Base-by-base conservation (phyloP, 768 basidiomycete species). In the Lactarius vividus region DNA sequence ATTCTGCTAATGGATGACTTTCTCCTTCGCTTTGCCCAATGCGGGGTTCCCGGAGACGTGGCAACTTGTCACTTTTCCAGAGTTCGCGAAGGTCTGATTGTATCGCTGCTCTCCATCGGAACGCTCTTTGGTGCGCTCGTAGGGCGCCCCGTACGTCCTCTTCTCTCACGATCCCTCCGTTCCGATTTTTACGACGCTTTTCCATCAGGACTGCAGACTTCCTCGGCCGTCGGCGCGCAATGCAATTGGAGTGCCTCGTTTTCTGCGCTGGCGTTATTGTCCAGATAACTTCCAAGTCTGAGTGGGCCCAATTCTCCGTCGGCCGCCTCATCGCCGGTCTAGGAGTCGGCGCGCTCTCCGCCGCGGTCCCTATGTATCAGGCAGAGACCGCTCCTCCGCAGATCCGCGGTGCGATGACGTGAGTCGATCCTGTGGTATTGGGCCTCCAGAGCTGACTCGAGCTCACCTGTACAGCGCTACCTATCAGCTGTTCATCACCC, bases 1-100 rank as follows among this genome's bases (percentile, higher is more conserved):
- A 88, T 92, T 70, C 77, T 89, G 31, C 77, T 89, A 74, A 89
- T 91, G 88, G 73, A 81, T 13, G 86, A 89, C 75, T 90, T 90
- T 74, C 76, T 82, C 40, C 75, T 79, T 11, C 85, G 89, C 16
- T 91, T 92, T 71, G 88, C 81, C 2, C 75, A 76, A 18, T 87
- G 86, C 71, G 63, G 73, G 0, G 77, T 75, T 26, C 78, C 77
- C 2, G 73, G 77, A 11, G 79, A 77, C 57, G 74, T 72, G 3
- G 70, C 72, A 8, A 79, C 80, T 2, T 88, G 87, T 73, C 65
- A 75, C 18, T 91, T 89, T 74, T 76, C 80, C 33, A 80, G 73
- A 20, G 84, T 85, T 4, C 81, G 87, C 11, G 81, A 83, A 61
- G 85, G 88, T 37, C 79, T 91, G 55, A 88, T 91, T 66, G 89